These are phyloP conservation scores for Wickerhamiella nectarea DNA, from an alignment of 805 yeast species.

Conservation along the genomic window DNA sequence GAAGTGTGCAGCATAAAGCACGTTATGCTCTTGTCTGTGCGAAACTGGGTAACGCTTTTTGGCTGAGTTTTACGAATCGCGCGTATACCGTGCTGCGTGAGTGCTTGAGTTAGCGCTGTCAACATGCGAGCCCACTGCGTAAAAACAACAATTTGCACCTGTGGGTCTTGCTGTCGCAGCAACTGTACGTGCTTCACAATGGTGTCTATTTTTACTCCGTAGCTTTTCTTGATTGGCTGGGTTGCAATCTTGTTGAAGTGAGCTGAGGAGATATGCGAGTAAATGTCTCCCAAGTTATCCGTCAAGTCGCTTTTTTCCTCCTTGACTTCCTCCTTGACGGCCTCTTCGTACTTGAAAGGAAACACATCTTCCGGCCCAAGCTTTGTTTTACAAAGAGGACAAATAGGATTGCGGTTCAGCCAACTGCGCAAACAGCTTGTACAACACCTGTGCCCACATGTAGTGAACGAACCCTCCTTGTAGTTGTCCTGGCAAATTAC, in stretches of 20 bases:
- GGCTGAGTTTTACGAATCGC: slow-evolving; percentile 5
- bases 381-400: slow-evolving; percentile 69
- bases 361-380: slow-evolving; percentile 44
- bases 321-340: neutral
- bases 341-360: slow-evolving; percentile 3
- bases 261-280: slow-evolving; percentile 18
- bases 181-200: slow-evolving; percentile 60
- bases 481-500: slow-evolving; percentile 66
- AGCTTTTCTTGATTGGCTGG: slow-evolving; percentile 34
- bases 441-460: slow-evolving; percentile 90
- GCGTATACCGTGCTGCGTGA: slow-evolving; percentile 34
- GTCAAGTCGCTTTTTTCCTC: neutral
- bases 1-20: slow-evolving; percentile 77
- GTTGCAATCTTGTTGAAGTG: slow-evolving; percentile 28
- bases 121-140: slow-evolving; percentile 82
- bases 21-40: slow-evolving; percentile 47
- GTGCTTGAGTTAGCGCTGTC: slow-evolving; percentile 49
- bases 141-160: slow-evolving; percentile 70
- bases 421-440: slow-evolving; percentile 65
- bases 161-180: slow-evolving; percentile 41
- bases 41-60: slow-evolving; percentile 40
- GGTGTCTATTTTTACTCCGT: slow-evolving; percentile 80
- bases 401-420: slow-evolving; percentile 41
- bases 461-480: slow-evolving; percentile 62
- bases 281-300: slow-evolving; percentile 15